phyloP scores from a whole-genome alignment of 2,329 filamentous ascomycete genomes.

The Penicillium capsulatum region DNA sequence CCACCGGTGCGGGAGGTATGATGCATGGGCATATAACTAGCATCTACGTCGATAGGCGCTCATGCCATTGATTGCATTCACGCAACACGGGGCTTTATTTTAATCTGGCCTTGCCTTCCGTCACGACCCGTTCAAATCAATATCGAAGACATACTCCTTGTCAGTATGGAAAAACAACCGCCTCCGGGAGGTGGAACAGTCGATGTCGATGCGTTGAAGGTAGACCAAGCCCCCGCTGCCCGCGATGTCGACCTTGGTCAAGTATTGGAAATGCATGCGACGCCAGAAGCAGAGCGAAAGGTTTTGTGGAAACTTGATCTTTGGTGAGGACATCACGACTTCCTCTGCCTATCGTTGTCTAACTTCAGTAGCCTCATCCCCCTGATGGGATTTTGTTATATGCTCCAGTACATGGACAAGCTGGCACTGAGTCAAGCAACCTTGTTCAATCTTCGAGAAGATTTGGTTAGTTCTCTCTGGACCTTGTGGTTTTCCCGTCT shows the following conservation, averaged over 20 bases:
- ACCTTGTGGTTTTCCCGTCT: background rate
- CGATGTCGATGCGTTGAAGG: constrained; percentile 20
- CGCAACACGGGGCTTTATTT: too few relatives aligned
- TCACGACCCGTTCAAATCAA: too few relatives aligned
- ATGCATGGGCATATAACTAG: too few relatives aligned
- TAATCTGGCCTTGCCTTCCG: too few relatives aligned
- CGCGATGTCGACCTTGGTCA: constrained; percentile 28
- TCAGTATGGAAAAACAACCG: constrained; percentile 19
- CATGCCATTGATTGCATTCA: too few relatives aligned
- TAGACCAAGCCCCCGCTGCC: constrained; percentile 7
- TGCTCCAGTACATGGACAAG: constrained; percentile 31
- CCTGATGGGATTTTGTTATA: constrained; percentile 25
- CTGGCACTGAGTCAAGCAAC: constrained; percentile 25
- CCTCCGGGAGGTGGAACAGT: constrained; percentile 1
- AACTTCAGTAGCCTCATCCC: constrained; percentile 14
- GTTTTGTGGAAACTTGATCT: constrained; percentile 28
- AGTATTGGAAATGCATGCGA: constrained; percentile 22
- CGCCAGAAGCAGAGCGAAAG: constrained; percentile 23
- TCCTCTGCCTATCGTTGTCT: constrained; percentile 28
- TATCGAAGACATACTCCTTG: too few relatives aligned
- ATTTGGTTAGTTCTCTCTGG: constrained; percentile 16
- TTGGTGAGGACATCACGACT: constrained; percentile 17
- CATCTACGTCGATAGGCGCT: too few relatives aligned
- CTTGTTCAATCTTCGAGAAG: constrained; percentile 20
- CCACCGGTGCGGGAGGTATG: background rate